Evolutionary conservation across 2,329 filamentous ascomycete genomes (phyloP), one percentile per base, ranked within the genome.

Genomic region (Geosmithia morbida): DNA sequence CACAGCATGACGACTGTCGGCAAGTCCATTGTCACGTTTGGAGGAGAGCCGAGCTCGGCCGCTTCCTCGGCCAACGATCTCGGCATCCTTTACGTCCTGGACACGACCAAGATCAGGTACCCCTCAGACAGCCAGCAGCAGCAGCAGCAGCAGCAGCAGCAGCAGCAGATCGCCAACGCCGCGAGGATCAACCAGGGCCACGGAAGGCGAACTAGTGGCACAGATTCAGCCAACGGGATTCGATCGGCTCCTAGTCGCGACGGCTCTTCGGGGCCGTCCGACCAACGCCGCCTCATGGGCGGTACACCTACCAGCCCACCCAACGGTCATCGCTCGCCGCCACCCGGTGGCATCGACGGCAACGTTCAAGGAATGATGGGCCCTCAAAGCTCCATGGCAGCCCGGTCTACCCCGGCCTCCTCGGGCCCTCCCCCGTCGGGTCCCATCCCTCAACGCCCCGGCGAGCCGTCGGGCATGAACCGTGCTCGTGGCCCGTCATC

Each of bases 1-100:
- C 92, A 98, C 63, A 96, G 88, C 63, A 97, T 98, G 92, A 97
- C 92, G 2, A 82, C 88, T 2, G 87, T 90, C 52, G 87, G 87
- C 29, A 96, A 95, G 63, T 85, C 89, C 50, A 83, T 98, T 52
- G 83, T 97, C 44, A 87, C 97, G 41, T 72, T 97, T 30, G 94
- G 87, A 39, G 92, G 92, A 53, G 94, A 98, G 63, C 92, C 92
- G 14, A 97, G 89, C 62, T 89, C 88, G 16, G 84, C 87, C 26
- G 79, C 85, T 1, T 78, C 83, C 44, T 81, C 92, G 56, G 79
- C 86, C 30, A 83, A 82, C 51, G 92, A 98, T 60, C 71, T 98
- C 46, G 87, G 85, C 50, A 77, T 94, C 57, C 84, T 87, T 37
- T 98, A 97, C 63, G 77, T 96, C 53, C 71, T 98, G 51, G 92